Evolutionary conservation across 164 flowering plant species (phyloP), one percentile per base, ranked within the genome.

Genomic region (Vitis amurensis): DNA sequence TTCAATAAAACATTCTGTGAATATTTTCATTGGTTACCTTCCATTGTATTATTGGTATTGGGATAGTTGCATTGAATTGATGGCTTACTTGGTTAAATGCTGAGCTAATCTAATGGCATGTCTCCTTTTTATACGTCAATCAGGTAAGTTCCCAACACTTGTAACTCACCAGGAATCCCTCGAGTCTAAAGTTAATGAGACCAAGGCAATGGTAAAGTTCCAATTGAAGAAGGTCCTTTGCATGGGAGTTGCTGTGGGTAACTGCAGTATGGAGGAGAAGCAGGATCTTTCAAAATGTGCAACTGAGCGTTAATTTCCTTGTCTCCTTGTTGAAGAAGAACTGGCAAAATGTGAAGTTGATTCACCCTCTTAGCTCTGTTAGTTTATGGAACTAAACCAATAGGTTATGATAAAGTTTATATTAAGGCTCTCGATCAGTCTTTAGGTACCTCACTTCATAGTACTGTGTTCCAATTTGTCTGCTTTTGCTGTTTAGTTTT

Each of bases 221-320:
- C 96, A 90, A 51, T 78, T 90, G 60, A 87, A 88, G 84, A 90
- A 90, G 80, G 92, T 88, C 6, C 90, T 88, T 23, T 90, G 91
- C 79, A 88, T 90, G 95, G 95, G 95, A 62, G 91, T 87, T 63
- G 95, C 91, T 78, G 95, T 90, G 2, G 95, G 92, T 0, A 88
- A 90, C 80, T 69, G 71, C 16, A 70, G 64, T 15, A 90, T 90
- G 95, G 95, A 90, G 68, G 92, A 90, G 73, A 90, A 90, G 81
- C 95, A 90, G 68, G n/a, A 76, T 90, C 58, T 90, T 90, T 76
- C 95, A 90, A 61, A 90, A 90, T 68, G 88, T 88, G 14, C 92
- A 90, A 68, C 79, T 88, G 69, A 85, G 89, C 44, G 89, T 88
- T 9, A 90, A 90, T 72, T 90, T 90, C 72, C 86, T 90, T 5